Conservation (phyloP, 495 filamentous ascomycete species). For the Penicillium roqueforti region DNA sequence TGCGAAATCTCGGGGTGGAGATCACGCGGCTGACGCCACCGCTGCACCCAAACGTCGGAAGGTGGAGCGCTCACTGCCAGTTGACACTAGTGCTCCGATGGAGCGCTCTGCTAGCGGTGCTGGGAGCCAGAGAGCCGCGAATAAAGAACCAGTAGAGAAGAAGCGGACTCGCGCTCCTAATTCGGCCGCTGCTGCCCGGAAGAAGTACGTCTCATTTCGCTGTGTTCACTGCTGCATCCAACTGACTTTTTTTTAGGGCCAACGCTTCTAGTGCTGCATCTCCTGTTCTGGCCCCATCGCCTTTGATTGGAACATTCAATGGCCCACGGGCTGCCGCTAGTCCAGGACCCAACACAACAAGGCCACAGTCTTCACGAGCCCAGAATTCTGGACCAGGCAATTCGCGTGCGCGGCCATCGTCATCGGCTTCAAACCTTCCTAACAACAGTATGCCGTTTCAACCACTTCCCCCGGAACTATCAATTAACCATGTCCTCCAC, state of each 20-base stretch:
- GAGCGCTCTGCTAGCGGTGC: conserved; percentile 68
- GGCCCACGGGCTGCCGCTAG: conserved; percentile 44
- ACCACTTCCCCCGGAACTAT: neutral
- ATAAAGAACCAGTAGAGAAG: conserved; percentile 65
- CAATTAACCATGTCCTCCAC: conserved; percentile 8
- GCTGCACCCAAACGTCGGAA: conserved; percentile 67
- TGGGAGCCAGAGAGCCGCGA: conserved; percentile 38
- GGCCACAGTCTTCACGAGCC: conserved; percentile 61
- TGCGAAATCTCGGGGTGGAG: conserved; percentile 57
- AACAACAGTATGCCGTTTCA: conserved; percentile 27
- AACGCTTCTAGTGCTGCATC: conserved; percentile 54
- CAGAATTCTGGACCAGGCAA: conserved; percentile 60
- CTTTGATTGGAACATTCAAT: conserved; percentile 59
- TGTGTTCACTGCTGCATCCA: neutral
- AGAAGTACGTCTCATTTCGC: conserved; percentile 52
- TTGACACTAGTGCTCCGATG: conserved; percentile 52
- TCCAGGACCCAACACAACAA: conserved; percentile 36
- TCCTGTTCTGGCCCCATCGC: conserved; percentile 68
- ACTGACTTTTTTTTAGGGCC: conserved; percentile 36
- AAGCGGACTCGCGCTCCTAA: conserved; percentile 64
- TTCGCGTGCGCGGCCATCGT: conserved; percentile 53
- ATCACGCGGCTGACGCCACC: conserved; percentile 41
- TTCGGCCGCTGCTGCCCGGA: conserved; percentile 57
- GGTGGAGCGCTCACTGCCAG: conserved; percentile 57
- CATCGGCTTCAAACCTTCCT: conserved; percentile 53